Evolutionary conservation across 352 stramenopile species (phyloP).

Genomic region (Phytophthora ohioensis): DNA sequence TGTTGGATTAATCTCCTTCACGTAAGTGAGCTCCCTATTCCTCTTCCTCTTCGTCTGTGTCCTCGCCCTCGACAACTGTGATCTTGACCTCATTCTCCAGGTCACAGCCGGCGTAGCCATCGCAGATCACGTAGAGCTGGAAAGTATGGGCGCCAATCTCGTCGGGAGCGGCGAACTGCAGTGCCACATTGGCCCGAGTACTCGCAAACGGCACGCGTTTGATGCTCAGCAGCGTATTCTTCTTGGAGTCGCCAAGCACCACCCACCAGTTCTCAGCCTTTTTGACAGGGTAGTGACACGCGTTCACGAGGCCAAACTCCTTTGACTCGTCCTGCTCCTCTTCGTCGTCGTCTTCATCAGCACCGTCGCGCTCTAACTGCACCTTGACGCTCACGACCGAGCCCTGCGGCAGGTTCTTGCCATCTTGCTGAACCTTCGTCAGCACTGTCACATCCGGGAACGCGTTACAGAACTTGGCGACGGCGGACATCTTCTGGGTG

Average conservation of each 20-base stretch:
- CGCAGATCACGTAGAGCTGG: conserved; percentile 99
- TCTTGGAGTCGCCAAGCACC: conserved; percentile 95
- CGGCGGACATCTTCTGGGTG: conserved; percentile 94
- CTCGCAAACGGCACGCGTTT: conserved; percentile 96
- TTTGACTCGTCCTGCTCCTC: conserved; percentile 62
- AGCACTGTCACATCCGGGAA: conserved; percentile 98
- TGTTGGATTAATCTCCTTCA: conserved; percentile 7
- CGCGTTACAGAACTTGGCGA: conserved; percentile 99
- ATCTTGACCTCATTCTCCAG: conserved; percentile 95
- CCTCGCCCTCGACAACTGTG: conserved; percentile 61
- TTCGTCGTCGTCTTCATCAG: conserved; percentile 93
- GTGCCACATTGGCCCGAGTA: conserved; percentile 76
- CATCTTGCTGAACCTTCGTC: conserved; percentile 91
- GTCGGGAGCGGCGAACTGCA: conserved; percentile 97
- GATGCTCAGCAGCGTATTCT: conserved; percentile 97
- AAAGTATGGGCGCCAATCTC: conserved; percentile 95
- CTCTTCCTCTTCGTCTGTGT: conserved; percentile 58
- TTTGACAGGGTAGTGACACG: conserved; percentile 77
- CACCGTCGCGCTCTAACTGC: conserved; percentile 93
- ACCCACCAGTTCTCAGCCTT: conserved; percentile 99
- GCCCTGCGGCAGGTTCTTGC: conserved; percentile 91
- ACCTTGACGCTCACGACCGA: conserved; percentile 92
- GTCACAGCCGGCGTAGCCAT: conserved; percentile 98
- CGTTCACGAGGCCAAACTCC: conserved; percentile 75
- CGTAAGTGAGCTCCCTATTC: conserved; percentile 21